These are phyloP conservation scores for Syzygium syzygioides DNA, from an alignment of 441 rosid species.

Conservation along the genomic window DNA sequence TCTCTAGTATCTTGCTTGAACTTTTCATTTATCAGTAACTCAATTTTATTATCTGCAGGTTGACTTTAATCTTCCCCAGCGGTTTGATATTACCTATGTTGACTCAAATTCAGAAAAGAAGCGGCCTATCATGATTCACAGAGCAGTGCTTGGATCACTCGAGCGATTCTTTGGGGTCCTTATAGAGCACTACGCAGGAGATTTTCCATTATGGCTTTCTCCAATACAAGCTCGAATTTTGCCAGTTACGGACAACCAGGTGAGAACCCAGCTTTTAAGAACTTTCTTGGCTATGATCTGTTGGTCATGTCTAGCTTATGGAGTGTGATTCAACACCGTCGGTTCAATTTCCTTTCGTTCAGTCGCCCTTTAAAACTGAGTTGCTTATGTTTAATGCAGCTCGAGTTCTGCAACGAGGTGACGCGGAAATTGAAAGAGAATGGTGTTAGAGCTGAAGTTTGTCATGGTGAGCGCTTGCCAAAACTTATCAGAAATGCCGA, in stretches of 20 bases:
- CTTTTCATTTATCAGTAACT: background rate
- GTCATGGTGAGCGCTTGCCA: slow-evolving; percentile 85
- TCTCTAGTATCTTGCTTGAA: background rate
- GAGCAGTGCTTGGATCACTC: slow-evolving; percentile 89
- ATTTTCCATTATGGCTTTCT: slow-evolving; percentile 89
- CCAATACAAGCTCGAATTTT: slow-evolving; percentile 82
- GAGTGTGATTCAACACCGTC: background rate
- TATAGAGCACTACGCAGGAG: slow-evolving; percentile 91
- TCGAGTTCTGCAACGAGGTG: slow-evolving; percentile 64
- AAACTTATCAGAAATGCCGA: slow-evolving; percentile 89
- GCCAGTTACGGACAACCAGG: slow-evolving; percentile 91
- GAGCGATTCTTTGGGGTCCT: slow-evolving; percentile 94
- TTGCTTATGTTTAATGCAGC: slow-evolving; percentile 23
- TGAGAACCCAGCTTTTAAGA: slow-evolving; percentile 11
- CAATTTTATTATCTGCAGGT: slow-evolving; percentile 37
- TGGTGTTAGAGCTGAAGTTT: slow-evolving; percentile 65
- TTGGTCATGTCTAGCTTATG: background rate
- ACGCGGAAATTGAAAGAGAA: slow-evolving; percentile 40
- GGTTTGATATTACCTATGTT: slow-evolving; percentile 78
- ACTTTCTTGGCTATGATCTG: background rate
- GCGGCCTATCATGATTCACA: slow-evolving; percentile 93
- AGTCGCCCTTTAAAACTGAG: background rate
- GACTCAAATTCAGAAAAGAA: slow-evolving; percentile 72
- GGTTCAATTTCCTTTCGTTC: background rate
- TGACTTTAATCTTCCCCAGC: slow-evolving; percentile 83